These are phyloP conservation scores for Thozetella sp. DNA, from an alignment of 495 filamentous ascomycete genomes.

Conservation along the genomic window DNA sequence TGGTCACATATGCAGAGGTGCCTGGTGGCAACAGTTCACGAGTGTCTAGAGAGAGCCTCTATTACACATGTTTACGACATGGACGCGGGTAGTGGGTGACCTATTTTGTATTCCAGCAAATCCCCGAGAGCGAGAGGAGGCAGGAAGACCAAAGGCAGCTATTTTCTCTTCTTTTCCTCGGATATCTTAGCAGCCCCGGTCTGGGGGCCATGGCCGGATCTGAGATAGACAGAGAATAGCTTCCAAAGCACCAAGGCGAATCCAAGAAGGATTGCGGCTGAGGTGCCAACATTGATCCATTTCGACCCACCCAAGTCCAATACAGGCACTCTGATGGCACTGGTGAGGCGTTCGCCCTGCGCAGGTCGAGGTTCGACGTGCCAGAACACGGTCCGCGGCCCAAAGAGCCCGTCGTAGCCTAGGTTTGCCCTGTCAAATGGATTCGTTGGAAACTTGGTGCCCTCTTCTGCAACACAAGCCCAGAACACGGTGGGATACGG, in stretches of 20 bases:
- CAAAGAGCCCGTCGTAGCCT: constrained; percentile 88
- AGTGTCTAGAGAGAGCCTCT: no score
- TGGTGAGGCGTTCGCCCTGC: constrained; percentile 48
- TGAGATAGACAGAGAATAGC: constrained; percentile 45
- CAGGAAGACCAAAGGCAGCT: no score
- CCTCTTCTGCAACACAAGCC: constrained; percentile 81
- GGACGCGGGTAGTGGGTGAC: no score
- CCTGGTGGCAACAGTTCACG: no score
- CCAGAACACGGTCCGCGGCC: constrained; percentile 80
- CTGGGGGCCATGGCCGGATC: constrained; percentile 21
- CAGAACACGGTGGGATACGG: constrained; percentile 87
- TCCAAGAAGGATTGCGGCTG: constrained; percentile 66
- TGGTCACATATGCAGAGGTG: no score
- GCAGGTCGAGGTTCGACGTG: constrained; percentile 66
- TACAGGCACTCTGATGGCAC: constrained; percentile 73
- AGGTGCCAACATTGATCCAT: constrained; percentile 72
- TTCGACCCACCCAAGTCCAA: constrained; percentile 60
- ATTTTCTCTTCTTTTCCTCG: constrained; percentile 42
- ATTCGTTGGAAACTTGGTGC: constrained; percentile 70
- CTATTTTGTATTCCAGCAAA: no score
- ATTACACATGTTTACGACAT: no score
- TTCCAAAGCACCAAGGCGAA: constrained; percentile 78
- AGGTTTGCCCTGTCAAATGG: constrained; percentile 85
- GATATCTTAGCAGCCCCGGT: constrained; percentile 15
- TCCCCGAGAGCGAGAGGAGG: not conserved